Conservation (phyloP, 306 rosid species). For the Cyclanthera cordifolia region DNA sequence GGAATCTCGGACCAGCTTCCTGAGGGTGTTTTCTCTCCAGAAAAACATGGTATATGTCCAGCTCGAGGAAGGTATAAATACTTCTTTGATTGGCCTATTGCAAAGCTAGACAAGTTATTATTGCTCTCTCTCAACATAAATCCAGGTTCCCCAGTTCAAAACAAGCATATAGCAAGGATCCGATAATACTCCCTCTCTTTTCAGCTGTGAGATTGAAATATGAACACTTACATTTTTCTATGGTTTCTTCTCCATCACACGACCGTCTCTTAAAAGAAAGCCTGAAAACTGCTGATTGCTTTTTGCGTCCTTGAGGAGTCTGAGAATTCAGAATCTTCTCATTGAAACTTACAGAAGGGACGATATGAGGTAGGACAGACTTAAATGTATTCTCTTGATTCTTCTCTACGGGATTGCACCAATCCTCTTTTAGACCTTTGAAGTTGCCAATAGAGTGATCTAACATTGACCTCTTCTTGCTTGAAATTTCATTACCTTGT, state of each 20-base stretch:
- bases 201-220: neutral
- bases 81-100: constrained; percentile 62
- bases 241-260: constrained; percentile 55
- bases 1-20: constrained; percentile 93
- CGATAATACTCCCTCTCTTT: too few relatives aligned
- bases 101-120: neutral
- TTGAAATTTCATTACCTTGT: constrained; percentile 21
- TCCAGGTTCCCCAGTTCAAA: neutral
- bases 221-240: constrained; percentile 42
- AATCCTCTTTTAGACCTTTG: constrained; percentile 42
- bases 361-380: constrained; percentile 26
- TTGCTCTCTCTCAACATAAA: neutral
- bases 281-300: constrained; percentile 50
- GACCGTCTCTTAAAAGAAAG: constrained; percentile 79
- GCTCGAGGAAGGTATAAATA: constrained; percentile 50
- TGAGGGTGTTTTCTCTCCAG: constrained; percentile 37
- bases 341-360: constrained; percentile 54
- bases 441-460: constrained; percentile 49
- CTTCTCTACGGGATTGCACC: constrained; percentile 33
- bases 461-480: constrained; percentile 27
- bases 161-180: neutral
- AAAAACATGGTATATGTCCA: constrained; percentile 50
- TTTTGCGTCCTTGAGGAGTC: constrained; percentile 33
- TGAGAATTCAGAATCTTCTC: constrained; percentile 39
- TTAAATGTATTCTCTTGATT: constrained; percentile 10